Evolutionary conservation across 208 protist species (phyloP).

Genomic region (Trypanosomatidae sp.): DNA sequence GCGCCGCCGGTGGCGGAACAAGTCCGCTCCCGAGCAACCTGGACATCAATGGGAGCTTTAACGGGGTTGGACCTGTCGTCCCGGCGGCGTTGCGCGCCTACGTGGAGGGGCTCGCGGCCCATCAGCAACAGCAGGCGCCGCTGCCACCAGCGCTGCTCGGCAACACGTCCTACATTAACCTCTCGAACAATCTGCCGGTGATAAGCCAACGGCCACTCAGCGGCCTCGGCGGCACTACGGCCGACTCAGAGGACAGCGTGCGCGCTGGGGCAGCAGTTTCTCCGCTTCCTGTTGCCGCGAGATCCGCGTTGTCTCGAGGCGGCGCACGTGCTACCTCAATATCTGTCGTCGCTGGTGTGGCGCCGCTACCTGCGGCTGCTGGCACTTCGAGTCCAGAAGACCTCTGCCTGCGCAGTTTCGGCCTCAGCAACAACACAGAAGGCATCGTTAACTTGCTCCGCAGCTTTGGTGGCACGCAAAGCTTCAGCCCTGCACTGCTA

Average conservation of each 20-base stretch:
- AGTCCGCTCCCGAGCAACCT: not conserved
- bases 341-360: not conserved
- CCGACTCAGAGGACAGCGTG: not conserved
- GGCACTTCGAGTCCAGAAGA: not conserved
- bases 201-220: slow-evolving; percentile 12
- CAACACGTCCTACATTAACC: slow-evolving; percentile 22
- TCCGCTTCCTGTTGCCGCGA: not conserved
- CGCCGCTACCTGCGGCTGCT: not conserved
- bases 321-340: not conserved
- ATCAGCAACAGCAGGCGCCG: slow-evolving; percentile 28
- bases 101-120: slow-evolving; percentile 21
- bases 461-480: slow-evolving; percentile 7
- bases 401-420: not conserved
- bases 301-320: not conserved
- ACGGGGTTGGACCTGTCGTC: slow-evolving; percentile 16
- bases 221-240: not conserved
- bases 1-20: not conserved
- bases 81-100: slow-evolving; percentile 19
- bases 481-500: not conserved
- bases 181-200: slow-evolving; percentile 12
- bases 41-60: slow-evolving; percentile 21
- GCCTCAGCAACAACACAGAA: not conserved
- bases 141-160: slow-evolving; percentile 26
- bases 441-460: slow-evolving; percentile 2
- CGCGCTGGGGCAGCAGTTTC: not conserved